These are phyloP conservation scores for Dalbergia oliveri DNA, from an alignment of 306 rosid species.

Conservation along the genomic window DNA sequence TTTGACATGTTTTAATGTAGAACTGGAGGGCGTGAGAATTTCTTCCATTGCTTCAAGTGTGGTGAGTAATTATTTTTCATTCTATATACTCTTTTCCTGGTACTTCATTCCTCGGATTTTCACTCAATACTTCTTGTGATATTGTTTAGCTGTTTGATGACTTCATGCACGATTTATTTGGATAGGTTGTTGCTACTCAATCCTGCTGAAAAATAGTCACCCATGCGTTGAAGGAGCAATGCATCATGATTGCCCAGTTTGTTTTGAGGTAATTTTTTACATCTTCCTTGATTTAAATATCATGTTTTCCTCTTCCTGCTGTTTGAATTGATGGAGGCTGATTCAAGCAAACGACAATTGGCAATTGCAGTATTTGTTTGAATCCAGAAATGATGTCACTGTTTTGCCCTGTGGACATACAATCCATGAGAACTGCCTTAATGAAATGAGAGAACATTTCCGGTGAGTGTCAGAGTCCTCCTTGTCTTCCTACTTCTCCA, in stretches of 20 bases:
- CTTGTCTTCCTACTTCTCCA: not conserved
- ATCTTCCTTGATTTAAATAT: conserved; percentile 13
- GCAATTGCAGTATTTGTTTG: conserved; percentile 76
- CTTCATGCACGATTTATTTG: conserved; percentile 37
- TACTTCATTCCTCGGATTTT: not conserved
- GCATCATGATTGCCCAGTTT: conserved; percentile 95
- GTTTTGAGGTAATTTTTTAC: conserved; percentile 75
- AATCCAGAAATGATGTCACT: conserved; percentile 65
- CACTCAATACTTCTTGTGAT: conserved; percentile 54
- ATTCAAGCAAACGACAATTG: too few relatives aligned
- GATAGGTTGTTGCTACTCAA: conserved; percentile 85
- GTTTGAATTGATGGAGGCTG: conserved; percentile 23
- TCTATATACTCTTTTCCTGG: not conserved
- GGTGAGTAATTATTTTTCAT: conserved; percentile 54
- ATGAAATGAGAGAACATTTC: conserved; percentile 83
- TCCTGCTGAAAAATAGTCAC: conserved; percentile 69
- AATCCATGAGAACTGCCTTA: conserved; percentile 73
- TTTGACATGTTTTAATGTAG: conserved; percentile 52
- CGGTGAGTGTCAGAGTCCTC: conserved; percentile 60
- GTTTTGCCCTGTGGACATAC: conserved; percentile 92
- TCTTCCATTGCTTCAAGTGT: conserved; percentile 87
- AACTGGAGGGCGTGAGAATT: conserved; percentile 79
- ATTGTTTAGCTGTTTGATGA: conserved; percentile 36
- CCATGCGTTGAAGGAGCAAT: conserved; percentile 94
- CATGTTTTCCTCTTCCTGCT: not conserved